Evolutionary conservation across 1,284 basidiomycete species (phyloP), one percentile per base, ranked within the genome.

Genomic region (Tremellales sp.): DNA sequence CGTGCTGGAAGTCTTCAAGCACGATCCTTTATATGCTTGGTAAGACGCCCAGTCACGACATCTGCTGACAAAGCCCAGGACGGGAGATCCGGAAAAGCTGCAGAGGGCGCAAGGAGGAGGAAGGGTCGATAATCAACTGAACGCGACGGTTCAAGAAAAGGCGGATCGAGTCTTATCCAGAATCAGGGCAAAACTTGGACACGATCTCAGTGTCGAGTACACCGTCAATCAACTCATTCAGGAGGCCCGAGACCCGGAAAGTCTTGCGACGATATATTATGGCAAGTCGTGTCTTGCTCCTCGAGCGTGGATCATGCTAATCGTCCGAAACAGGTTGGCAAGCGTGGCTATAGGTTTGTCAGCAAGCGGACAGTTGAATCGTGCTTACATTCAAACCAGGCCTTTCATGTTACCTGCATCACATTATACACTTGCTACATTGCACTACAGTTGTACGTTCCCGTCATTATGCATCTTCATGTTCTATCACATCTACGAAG

Each of bases 21-120:
- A 97, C 64, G 94, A 98, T 71, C 94, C 95, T 0, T 78, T 98
- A 12, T 88, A 95, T 60, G 85, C 83, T 19, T 98, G 94, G 94
- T 84, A 48, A 46, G 79, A 67, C 2, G 3, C n/a, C 16, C 4
- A 31, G 9, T 10, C 40, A 6, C 13, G n/a, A 9, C 12, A 18
- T 12, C 13, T 34, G 10, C 32, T 37, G 35, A 45, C 31, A 22
- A 41, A 40, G 10, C 6, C 79, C 53, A 60, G 66, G 79, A 10
- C 79, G 81, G 50, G 81, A 81, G 58, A 79, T 81, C 73, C 76
- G 66, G 48, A 84, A 77, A 63, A 71, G 80, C 79, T 22, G 75
- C 50, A 57, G 42, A 48, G 63, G 42, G 63, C 60, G 2, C 61
- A 67, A 48, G 61, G 61, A 8, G 65, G 63, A 8, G 54, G 50